Base-by-base conservation (phyloP, 116 monocot genomes). In the Phalaenopsis hybrid region DNA sequence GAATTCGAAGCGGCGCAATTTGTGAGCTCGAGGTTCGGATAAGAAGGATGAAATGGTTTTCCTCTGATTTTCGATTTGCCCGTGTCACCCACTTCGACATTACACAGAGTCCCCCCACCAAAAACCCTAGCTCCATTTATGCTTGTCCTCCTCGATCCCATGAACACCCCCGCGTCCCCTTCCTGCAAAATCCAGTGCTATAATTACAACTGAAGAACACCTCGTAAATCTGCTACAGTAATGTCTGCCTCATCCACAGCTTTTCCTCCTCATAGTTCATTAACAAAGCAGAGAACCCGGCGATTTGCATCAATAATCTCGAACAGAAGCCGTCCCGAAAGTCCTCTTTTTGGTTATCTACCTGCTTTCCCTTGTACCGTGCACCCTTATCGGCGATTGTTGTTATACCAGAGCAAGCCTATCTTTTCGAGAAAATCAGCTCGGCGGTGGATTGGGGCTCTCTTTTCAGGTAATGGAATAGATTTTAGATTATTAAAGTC, bases 391-490 rank as follows among this genome's bases (percentile, higher is more conserved):
- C 46, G 45, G 46, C 20, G 75, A 75, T 31, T 52, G 75, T n/a
- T 46, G 20, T 43, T 45, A 2, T 46, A 31, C 31, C 77, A n/a
- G 75, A 46, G 75, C 45, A 75, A 45, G 20, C 21, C 13, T 44
- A 6, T 49, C 31, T 51, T 77, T 49, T 52, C 31, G 59, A 59
- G 79, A 48, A 79, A 79, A 2, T 18, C 59, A 61, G 16, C 17
- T 43, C 58, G 34, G 16, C 25, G 59, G 79, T 15, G 79, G 41
- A 79, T 61, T 61, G 41, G 79, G 44, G 79, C 61, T 43, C 43
- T 59, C n/a, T 23, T 61, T 18, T 79, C 79, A 58, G 79, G 79
- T 79, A 78, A 78, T 78, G 44, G 49, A 48, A 43, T 18, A 51
- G 21, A 49, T 16, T 51, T 52, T 0, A n/a, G n/a, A 20, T 15